phyloP scores from a whole-genome alignment of 257 asterid genomes.

The Rhazya stricta region DNA sequence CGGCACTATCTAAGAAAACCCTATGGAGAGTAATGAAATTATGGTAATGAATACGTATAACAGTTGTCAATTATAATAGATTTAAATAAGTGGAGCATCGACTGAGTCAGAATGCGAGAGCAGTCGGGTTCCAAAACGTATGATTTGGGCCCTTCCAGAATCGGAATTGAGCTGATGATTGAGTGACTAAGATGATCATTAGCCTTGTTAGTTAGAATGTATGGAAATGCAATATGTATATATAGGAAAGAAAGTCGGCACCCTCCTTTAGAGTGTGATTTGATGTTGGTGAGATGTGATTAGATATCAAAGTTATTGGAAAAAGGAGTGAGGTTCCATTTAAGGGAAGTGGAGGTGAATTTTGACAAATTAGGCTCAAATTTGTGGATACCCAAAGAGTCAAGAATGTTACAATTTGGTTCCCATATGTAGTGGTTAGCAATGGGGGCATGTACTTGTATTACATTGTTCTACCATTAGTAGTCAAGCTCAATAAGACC shows the following conservation, averaged over 20 bases:
- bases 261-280: not conserved
- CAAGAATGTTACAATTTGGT: slow-evolving; percentile 20
- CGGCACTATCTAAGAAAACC: no score
- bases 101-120: no score
- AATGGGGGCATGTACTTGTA: not conserved
- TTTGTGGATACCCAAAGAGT: slow-evolving; percentile 24
- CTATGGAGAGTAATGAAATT: no score
- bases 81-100: no score
- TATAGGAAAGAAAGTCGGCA: not conserved
- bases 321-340: slow-evolving; percentile 17
- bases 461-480: no score
- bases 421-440: slow-evolving; percentile 31
- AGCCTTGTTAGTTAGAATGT: not conserved
- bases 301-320: slow-evolving; percentile 12
- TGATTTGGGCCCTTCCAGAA: no score
- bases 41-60: no score
- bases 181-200: no score
- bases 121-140: no score
- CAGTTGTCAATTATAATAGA: no score
- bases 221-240: not conserved
- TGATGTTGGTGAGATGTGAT: slow-evolving; percentile 23
- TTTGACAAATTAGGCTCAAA: slow-evolving; percentile 4
- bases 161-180: no score
- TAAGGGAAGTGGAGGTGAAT: slow-evolving; percentile 14
- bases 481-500: slow-evolving; percentile 26